Evolutionary conservation across 306 rosid species (phyloP).

Genomic region (Begonia peltatifolia): DNA sequence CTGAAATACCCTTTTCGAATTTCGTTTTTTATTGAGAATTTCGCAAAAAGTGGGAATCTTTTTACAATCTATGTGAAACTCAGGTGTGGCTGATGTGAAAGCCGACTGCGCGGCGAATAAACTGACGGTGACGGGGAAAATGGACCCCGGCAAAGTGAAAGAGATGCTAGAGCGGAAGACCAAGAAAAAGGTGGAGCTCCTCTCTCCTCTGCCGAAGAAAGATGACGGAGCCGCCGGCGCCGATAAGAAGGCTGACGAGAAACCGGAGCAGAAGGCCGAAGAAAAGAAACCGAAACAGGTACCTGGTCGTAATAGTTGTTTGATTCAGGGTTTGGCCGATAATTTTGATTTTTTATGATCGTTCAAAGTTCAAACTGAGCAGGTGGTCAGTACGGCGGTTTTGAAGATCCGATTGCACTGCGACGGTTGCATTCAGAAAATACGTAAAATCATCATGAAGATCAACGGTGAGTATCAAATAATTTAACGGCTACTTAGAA

Average conservation of each 20-base stretch:
- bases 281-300: slow-evolving; percentile 51
- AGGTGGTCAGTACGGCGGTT: slow-evolving; percentile 33
- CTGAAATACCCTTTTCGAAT: not conserved
- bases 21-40: too few species aligned
- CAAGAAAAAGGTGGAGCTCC: slow-evolving; percentile 55
- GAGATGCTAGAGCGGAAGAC: slow-evolving; percentile 41
- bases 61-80: too few species aligned
- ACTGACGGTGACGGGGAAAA: slow-evolving; percentile 49
- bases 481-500: too few species aligned
- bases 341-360: too few species aligned
- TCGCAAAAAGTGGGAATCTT: too few species aligned
- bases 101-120: slow-evolving; percentile 36
- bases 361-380: too few species aligned
- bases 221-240: slow-evolving; percentile 20
- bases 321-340: too few species aligned
- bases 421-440: slow-evolving; percentile 71
- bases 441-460: slow-evolving; percentile 32
- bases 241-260: slow-evolving; percentile 29
- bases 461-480: slow-evolving; percentile 31
- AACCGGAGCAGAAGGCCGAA: not conserved
- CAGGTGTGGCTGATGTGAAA: slow-evolving; percentile 62
- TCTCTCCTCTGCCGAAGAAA: slow-evolving; percentile 58
- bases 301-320: not conserved
- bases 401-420: slow-evolving; percentile 75
- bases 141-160: slow-evolving; percentile 34